phyloP scores from a whole-genome alignment of 192 early-diverging fungal genomes.

The Globomyces pollinis-pini region DNA sequence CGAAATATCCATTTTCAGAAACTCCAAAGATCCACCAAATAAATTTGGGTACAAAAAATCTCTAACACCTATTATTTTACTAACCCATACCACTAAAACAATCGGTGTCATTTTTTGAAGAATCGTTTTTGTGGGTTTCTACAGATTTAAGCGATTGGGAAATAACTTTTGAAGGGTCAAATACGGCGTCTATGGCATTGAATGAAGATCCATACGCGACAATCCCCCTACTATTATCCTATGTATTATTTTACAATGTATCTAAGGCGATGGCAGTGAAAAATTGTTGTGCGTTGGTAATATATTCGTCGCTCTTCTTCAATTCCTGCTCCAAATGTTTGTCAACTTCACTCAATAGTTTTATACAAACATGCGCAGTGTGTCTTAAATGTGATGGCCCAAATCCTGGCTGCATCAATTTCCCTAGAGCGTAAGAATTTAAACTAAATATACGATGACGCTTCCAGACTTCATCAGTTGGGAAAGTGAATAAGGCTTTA shows the following conservation, averaged over 20 bases:
- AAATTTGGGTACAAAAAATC: not conserved
- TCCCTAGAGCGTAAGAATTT: too few relatives aligned
- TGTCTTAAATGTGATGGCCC: conserved; percentile 8
- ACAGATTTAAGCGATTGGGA: not conserved
- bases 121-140: not conserved
- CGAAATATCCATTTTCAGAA: too few relatives aligned
- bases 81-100: too few relatives aligned
- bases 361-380: not conserved
- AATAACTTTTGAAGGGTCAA: not conserved
- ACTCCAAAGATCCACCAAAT: not conserved
- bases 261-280: too few relatives aligned
- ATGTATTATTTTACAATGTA: too few relatives aligned
- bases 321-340: not conserved
- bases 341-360: not conserved
- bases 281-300: too few relatives aligned
- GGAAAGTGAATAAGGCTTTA: conserved; percentile 15
- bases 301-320: too few relatives aligned
- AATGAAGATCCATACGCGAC: too few relatives aligned
- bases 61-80: not conserved
- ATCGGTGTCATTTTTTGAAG: too few relatives aligned
- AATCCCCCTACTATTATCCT: too few relatives aligned
- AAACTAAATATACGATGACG: too few relatives aligned
- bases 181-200: too few relatives aligned
- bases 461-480: conserved; percentile 16
- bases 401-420: conserved; percentile 20